A percentile compares a stretch with the other conserved stretches of the same genome.
phyloP scores from a whole-genome alignment of 495 filamentous ascomycete species.

The Trichodelitschia bisporula region DNA sequence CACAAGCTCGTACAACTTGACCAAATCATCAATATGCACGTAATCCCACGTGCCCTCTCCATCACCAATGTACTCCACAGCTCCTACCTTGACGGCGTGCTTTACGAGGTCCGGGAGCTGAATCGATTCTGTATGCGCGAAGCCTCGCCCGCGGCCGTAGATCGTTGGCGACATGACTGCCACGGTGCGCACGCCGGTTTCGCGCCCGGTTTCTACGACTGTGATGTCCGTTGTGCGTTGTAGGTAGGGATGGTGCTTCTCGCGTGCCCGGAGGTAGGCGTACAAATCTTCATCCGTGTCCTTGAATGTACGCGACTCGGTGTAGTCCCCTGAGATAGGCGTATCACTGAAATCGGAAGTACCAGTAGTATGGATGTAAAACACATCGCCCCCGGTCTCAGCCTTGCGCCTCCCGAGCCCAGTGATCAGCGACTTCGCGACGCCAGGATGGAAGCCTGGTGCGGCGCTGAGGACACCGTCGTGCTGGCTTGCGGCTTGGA shows the following conservation, averaged over 20 bases:
- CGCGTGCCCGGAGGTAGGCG: constrained; percentile 15
- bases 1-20: constrained; percentile 16
- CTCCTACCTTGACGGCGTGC: constrained; percentile 11
- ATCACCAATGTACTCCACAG: constrained; percentile 14
- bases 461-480: background rate
- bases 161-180: constrained; percentile 25
- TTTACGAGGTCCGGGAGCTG: constrained; percentile 17
- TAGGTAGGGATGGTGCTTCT: constrained; percentile 14
- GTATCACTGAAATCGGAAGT: constrained; percentile 23
- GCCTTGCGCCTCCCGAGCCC: background rate
- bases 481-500: constrained; percentile 1
- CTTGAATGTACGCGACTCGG: constrained; percentile 15
- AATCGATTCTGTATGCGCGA: constrained; percentile 18
- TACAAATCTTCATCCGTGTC: constrained; percentile 21
- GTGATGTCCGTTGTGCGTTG: constrained; percentile 24
- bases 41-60: constrained; percentile 22
- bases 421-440: background rate
- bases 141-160: constrained; percentile 22
- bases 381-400: background rate
- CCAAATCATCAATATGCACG: constrained; percentile 23
- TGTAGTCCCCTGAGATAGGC: constrained; percentile 15
- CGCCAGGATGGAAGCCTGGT: background rate
- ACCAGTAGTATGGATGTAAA: constrained; percentile 21
- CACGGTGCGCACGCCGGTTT: constrained; percentile 19
- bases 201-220: constrained; percentile 18